Conservation (phyloP, 352 stramenopile species). For the Phytophthora niederhauseri region DNA sequence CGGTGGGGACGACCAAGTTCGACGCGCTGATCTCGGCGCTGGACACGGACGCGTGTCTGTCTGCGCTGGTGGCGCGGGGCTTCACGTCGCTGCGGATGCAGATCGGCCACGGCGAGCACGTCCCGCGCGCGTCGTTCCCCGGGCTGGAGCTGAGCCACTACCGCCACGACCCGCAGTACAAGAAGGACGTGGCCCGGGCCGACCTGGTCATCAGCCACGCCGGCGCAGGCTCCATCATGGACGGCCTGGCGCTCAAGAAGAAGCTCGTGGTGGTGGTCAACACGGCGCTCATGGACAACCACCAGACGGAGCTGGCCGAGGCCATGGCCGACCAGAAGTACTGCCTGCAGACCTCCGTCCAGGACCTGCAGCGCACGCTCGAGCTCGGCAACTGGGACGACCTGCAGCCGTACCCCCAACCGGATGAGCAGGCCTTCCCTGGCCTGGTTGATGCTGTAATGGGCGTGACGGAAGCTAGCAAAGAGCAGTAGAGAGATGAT, state of each 20-base stretch:
- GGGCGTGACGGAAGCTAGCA: slow-evolving; percentile 24
- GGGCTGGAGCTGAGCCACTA: slow-evolving; percentile 73
- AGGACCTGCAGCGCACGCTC: slow-evolving; percentile 43
- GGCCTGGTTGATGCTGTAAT: slow-evolving; percentile 66
- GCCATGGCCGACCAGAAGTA: slow-evolving; percentile 86
- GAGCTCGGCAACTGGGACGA: slow-evolving; percentile 42
- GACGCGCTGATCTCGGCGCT: slow-evolving; percentile 86
- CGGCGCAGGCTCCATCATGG: slow-evolving; percentile 94
- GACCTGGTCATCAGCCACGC: slow-evolving; percentile 96
- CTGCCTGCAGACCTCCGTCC: slow-evolving; percentile 60
- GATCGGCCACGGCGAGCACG: slow-evolving; percentile 79
- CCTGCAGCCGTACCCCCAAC: slow-evolving; percentile 59
- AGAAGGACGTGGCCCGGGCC: slow-evolving; percentile 88
- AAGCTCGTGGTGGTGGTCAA: slow-evolving; percentile 95
- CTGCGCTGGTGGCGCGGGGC: slow-evolving; percentile 53
- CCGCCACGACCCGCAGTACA: slow-evolving; percentile 91
- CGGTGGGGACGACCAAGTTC: slow-evolving; percentile 95
- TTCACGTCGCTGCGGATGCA: slow-evolving; percentile 76
- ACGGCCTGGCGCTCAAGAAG: slow-evolving; percentile 84
- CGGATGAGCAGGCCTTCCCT: slow-evolving; percentile 71
- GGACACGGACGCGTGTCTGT: slow-evolving; percentile 63
- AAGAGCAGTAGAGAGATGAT: slow-evolving; percentile 25
- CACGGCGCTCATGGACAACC: slow-evolving; percentile 96
- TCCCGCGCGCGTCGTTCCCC: slow-evolving; percentile 40
- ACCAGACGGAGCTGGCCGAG: slow-evolving; percentile 95